phyloP scores from a whole-genome alignment of 306 rosid genomes.

The Malus sieversii region DNA sequence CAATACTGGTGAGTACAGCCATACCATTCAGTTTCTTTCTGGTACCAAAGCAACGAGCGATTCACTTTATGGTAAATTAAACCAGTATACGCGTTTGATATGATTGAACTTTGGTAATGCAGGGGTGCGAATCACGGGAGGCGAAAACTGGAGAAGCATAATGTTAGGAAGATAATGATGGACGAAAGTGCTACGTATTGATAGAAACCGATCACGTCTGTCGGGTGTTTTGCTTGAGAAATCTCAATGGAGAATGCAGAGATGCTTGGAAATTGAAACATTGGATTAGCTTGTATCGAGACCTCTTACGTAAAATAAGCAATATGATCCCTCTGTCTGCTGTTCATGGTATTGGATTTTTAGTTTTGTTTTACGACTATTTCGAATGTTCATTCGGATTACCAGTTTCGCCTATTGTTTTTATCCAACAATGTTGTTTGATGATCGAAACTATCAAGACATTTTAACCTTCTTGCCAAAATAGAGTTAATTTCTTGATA shows the following conservation, averaged over 20 bases:
- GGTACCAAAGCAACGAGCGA: background rate
- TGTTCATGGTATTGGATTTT: background rate
- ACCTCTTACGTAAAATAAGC: background rate
- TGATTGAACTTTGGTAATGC: constrained; percentile 25
- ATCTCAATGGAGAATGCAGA: background rate
- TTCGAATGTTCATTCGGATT: too few species aligned
- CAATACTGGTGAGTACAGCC: constrained; percentile 70
- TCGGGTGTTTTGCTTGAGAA: background rate
- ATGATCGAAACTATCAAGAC: too few species aligned
- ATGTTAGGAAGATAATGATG: constrained; percentile 23
- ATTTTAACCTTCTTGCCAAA: too few species aligned
- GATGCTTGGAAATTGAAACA: background rate
- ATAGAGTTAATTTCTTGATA: too few species aligned
- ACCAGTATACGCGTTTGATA: background rate
- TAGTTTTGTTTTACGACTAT: too few species aligned
- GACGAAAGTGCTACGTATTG: constrained; percentile 17
- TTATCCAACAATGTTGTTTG: too few species aligned
- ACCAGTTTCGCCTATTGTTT: too few species aligned
- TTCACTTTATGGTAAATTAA: background rate
- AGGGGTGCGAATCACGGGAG: constrained; percentile 63
- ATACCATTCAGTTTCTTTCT: background rate
- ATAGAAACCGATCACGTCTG: background rate
- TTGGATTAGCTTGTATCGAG: background rate
- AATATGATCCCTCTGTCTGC: background rate
- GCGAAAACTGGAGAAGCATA: constrained; percentile 63